These are phyloP conservation scores for Pleomassaria siparia DNA, from an alignment of 2,329 filamentous ascomycete genomes.

Conservation along the genomic window DNA sequence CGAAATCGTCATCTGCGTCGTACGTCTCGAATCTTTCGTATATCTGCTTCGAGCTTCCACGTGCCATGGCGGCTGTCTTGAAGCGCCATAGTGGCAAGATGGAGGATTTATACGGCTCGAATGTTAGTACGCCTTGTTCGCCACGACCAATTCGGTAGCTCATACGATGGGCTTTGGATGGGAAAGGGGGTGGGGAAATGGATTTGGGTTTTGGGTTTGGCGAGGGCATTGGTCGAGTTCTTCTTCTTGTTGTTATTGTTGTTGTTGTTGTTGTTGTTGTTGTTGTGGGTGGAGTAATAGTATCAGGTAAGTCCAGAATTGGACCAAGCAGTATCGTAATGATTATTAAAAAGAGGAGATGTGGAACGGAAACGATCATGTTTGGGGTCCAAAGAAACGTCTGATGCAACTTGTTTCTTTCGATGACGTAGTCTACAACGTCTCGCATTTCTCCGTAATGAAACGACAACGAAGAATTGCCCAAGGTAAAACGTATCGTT, in stretches of 20 bases:
- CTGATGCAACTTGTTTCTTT: not conserved
- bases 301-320: too few relatives aligned
- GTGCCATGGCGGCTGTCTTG: constrained; percentile 55
- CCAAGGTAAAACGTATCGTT: too few relatives aligned
- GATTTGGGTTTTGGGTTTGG: too few relatives aligned
- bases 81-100: constrained; percentile 64
- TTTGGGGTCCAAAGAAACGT: too few relatives aligned
- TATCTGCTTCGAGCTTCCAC: constrained; percentile 52
- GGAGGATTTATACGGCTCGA: constrained; percentile 64
- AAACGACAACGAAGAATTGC: too few relatives aligned
- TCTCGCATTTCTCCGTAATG: too few relatives aligned
- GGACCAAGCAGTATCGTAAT: too few relatives aligned
- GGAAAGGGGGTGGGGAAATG: not conserved
- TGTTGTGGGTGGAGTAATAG: too few relatives aligned
- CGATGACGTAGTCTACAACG: not conserved
- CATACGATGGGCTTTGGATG: constrained; percentile 45
- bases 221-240: not conserved
- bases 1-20: constrained; percentile 56
- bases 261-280: too few relatives aligned
- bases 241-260: too few relatives aligned
- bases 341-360: not conserved
- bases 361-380: too few relatives aligned
- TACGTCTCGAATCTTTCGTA: constrained; percentile 57
- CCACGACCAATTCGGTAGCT: constrained; percentile 61
- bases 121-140: constrained; percentile 63